These are phyloP conservation scores for Phytophthora fragariae DNA, from an alignment of 352 stramenopile species.

Conservation along the genomic window DNA sequence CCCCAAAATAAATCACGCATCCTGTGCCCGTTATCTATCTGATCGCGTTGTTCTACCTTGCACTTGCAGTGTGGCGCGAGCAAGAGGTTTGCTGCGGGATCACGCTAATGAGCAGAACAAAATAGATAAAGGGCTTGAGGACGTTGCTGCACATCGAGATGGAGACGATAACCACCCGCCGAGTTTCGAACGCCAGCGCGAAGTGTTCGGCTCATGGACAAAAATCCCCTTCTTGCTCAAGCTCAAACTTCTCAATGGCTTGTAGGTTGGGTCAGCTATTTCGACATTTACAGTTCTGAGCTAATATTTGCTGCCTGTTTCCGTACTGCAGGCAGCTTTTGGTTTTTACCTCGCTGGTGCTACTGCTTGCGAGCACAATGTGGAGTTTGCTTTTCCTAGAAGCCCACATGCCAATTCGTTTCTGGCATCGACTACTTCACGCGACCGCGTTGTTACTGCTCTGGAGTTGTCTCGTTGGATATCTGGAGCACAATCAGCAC, in stretches of 20 bases:
- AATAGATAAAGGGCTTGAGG: constrained; percentile 3
- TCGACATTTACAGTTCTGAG: background rate
- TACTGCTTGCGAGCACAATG: constrained; percentile 67
- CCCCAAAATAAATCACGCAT: background rate
- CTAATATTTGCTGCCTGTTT: constrained; percentile 3
- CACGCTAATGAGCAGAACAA: constrained; percentile 6
- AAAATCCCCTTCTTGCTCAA: constrained; percentile 60
- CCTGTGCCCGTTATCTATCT: background rate
- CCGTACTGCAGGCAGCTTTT: constrained; percentile 58
- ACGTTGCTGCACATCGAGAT: constrained; percentile 24
- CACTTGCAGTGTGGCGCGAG: constrained; percentile 26
- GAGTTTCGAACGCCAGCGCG: background rate
- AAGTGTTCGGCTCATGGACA: constrained; percentile 32
- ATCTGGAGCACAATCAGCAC: constrained; percentile 87
- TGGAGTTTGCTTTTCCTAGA: constrained; percentile 82
- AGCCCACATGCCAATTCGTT: constrained; percentile 77
- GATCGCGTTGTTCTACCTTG: constrained; percentile 11
- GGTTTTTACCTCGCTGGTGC: constrained; percentile 53
- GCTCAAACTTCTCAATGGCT: constrained; percentile 71
- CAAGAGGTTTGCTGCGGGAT: constrained; percentile 19
- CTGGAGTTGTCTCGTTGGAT: constrained; percentile 87
- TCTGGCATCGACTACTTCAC: constrained; percentile 79
- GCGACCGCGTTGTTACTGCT: constrained; percentile 76
- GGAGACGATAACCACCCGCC: constrained; percentile 17
- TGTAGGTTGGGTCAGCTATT: constrained; percentile 49